Base-by-base conservation (phyloP, 305 asterid genomes). In the Solanum hybrid region DNA sequence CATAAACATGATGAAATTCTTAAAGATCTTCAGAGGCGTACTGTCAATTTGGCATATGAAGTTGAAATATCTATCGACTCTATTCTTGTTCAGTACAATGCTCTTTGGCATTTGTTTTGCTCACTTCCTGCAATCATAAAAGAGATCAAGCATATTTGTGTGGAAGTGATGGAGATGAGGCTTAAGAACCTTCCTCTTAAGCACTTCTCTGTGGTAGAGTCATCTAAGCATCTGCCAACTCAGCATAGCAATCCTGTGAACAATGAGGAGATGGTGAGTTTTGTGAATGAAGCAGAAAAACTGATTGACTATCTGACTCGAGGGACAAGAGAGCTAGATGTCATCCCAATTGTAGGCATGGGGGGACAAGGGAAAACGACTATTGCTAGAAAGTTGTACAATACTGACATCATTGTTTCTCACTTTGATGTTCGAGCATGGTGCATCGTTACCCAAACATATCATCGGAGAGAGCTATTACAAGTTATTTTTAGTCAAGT, bases 141-240 rank as follows among this genome's bases (percentile, higher is more conserved):
- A 29, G 80, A 74, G 37, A 77, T 77, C 46, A 77, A 31, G 33
- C 51, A 10, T 2, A 78, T 34, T 35, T 2, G 2, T 18, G 18
- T 2, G 1, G 51, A 78, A 29, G 46, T 34, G 16, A 77, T 14
- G 2, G 1, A 10, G 18, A 33, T 20, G 10, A 5, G 28, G 9
- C 1, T 34, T 34, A 34, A 34, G 83, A 20, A 4, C 16, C 16
- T 12, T 34, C 1, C 51, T 78, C 16, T 18, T 10, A 22, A 3
- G 18, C 51, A 29, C 0, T 5, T 0, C 51, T 35, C 0, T 10
- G 4, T 9, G 2, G 18, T 35, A 1, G 5, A 4, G 18, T 46
- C 18, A 35, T 9, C 5, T 35, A 35, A 78, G 3, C 18, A 34
- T 78, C 16, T 20, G 9, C 29, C 84, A 35, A 5, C 16, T 78